Conservation (phyloP, 352 stramenopile genomes). For the Pythium insidiosum region DNA sequence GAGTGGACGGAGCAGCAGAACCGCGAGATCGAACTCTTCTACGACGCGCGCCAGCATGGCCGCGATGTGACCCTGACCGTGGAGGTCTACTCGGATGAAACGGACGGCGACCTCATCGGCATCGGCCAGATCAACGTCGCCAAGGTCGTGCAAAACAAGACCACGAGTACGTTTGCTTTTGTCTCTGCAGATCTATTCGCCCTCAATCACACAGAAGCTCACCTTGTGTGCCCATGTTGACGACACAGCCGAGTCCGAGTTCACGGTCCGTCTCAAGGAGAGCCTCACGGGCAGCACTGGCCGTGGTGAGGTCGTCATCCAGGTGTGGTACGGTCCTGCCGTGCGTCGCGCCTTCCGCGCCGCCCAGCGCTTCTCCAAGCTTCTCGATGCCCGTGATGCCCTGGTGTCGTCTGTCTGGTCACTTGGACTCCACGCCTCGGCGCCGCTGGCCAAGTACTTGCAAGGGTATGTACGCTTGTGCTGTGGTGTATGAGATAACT, state of each 20-base stretch:
- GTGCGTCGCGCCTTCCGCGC: constrained; percentile 75
- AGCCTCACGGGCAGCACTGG: constrained; percentile 20
- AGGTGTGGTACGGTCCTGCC: constrained; percentile 73
- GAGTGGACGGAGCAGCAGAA: constrained; percentile 63
- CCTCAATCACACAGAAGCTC: too few species aligned
- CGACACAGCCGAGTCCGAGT: constrained; percentile 24
- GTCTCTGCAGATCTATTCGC: too few species aligned
- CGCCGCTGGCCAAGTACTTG: constrained; percentile 32
- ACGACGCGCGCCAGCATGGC: constrained; percentile 41
- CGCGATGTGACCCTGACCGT: constrained; percentile 46
- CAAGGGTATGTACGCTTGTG: constrained; percentile 18
- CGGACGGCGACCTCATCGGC: constrained; percentile 62
- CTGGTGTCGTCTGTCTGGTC: constrained; percentile 46
- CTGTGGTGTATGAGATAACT: too few species aligned
- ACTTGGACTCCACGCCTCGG: constrained; percentile 20
- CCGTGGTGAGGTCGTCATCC: constrained; percentile 48
- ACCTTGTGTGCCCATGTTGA: too few species aligned
- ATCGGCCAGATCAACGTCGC: constrained; percentile 48
- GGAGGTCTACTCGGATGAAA: constrained; percentile 69
- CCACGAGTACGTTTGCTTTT: constrained; percentile 6
- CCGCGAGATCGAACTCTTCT: constrained; percentile 81
- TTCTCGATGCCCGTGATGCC: constrained; percentile 67
- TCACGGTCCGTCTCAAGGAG: constrained; percentile 46
- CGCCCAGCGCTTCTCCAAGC: constrained; percentile 51
- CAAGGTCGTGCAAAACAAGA: constrained; percentile 33